These are phyloP conservation scores for Lipomyces orientalis DNA, from an alignment of 805 yeast species.

Conservation along the genomic window DNA sequence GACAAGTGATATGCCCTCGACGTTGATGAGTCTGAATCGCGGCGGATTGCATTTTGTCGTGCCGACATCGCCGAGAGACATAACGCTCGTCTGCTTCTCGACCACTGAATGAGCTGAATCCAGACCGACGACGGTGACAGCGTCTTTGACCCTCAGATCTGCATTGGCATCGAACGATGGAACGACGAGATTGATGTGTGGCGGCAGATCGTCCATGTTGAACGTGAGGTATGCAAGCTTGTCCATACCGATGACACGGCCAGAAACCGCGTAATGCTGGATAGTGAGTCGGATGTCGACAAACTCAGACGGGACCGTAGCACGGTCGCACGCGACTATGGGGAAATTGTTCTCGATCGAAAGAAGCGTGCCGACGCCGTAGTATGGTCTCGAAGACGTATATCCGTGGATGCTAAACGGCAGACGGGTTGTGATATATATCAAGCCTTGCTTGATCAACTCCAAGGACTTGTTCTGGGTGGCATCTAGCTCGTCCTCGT, in stretches of 20 bases:
- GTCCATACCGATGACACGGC: conserved; percentile 32
- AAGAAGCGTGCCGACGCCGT: conserved; percentile 31
- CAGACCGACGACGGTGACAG: conserved; percentile 26
- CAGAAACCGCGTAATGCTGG: conserved; percentile 31
- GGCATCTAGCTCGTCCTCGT: conserved; percentile 17
- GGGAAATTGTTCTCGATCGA: conserved; percentile 27
- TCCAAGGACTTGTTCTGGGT: conserved; percentile 9
- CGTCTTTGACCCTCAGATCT: conserved; percentile 21
- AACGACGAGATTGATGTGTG: conserved; percentile 23
- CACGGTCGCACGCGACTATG: conserved; percentile 32
- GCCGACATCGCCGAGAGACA: conserved; percentile 23
- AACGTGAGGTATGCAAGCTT: conserved; percentile 32
- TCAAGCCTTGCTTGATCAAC: conserved; percentile 26
- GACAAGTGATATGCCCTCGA: conserved; percentile 27
- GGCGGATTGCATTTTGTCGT: conserved; percentile 37
- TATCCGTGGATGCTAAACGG: conserved; percentile 37
- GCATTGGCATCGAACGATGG: conserved; percentile 22
- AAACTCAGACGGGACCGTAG: conserved; percentile 33
- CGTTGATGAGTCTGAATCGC: conserved; percentile 29
- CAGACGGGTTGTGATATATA: conserved; percentile 32
- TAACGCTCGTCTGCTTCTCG: conserved; percentile 27
- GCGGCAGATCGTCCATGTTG: conserved; percentile 20
- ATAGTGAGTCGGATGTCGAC: conserved; percentile 36
- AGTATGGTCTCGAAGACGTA: conserved; percentile 28
- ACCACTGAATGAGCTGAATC: conserved; percentile 18